Base-by-base conservation (phyloP, 2,329 filamentous ascomycete species). In the Fulvia fulva region DNA sequence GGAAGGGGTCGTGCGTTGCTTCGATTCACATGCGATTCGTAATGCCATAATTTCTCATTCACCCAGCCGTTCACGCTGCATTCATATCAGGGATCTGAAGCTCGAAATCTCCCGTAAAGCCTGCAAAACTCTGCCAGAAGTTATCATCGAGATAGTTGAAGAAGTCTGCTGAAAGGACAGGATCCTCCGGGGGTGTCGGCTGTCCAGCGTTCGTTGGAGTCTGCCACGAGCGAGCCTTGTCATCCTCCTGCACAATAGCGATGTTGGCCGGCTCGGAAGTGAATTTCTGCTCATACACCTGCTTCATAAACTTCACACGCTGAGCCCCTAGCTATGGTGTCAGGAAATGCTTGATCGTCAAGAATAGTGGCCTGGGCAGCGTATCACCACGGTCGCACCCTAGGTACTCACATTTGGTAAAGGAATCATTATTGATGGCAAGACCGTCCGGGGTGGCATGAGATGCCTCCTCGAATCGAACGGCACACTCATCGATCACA, bases 101-200 rank as follows among this genome's bases (percentile, higher is more conserved):
- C 43, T 63, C 63, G 16, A 60, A 60, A 19, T 63, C 65, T 23
- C 55, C 59, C 14, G 58, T 54, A 41, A 64, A 67, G 22, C 55
- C 59, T n/a, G 59, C 58, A 50, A 64, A 67, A 32, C 53, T 62
- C 19, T 62, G 52, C 67, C 67, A 69, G 41, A 69, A 67, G 19
- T 59, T 60, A 5, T 66, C 65, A 51, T 70, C 65, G 23, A 69
- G 52, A 50, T 68, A 63, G 51, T 58, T 69, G 53, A 69, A 69
- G 51, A 69, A 66, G 46, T 70, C 67, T 8, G 55, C 61, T 34
- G 59, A 61, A 23, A 69, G 44, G 4, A 63, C 43, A 30, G 67
- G 51, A 22, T 60, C 56, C 19, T 53, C 53, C 34, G 53, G 22
- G n/a, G 50, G 53, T 8, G 57, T 37, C 28, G 53, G 52, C 34